Evolutionary conservation across 805 yeast species (phyloP).

Genomic region (Nakazawaea wyomingensis): DNA sequence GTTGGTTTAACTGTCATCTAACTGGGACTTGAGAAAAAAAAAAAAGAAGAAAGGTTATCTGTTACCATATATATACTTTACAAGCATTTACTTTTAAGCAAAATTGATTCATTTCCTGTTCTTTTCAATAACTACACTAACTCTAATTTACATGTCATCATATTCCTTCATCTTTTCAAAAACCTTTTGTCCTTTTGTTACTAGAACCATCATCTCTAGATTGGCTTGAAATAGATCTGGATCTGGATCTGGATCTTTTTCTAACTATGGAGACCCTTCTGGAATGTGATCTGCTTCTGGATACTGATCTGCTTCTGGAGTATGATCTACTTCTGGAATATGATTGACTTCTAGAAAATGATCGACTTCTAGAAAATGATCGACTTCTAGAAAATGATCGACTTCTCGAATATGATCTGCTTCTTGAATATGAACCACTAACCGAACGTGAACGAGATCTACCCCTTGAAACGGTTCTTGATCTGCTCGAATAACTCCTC

Average conservation of each 20-base stretch:
- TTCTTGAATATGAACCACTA: constrained; percentile 11
- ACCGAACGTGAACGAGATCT: constrained; percentile 13
- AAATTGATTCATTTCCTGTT: too few relatives aligned
- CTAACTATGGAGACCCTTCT: constrained; percentile 7
- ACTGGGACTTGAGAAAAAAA: too few relatives aligned
- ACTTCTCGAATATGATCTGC: constrained; percentile 18
- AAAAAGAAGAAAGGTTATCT: too few relatives aligned
- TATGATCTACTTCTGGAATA: constrained; percentile 8
- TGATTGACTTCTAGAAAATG: constrained; percentile 8
- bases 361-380: constrained; percentile 16
- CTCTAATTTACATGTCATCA: too few relatives aligned
- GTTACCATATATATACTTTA: too few relatives aligned
- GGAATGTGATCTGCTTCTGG: constrained; percentile 18
- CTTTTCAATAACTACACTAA: too few relatives aligned
- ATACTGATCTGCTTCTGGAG: constrained; percentile 16
- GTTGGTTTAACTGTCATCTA: too few relatives aligned
- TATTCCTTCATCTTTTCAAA: too few relatives aligned
- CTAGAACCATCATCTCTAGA: neutral
- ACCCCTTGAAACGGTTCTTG: constrained; percentile 2
- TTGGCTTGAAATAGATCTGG: neutral
- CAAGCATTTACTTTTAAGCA: too few relatives aligned
- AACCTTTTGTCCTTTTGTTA: too few relatives aligned
- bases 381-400: constrained; percentile 10
- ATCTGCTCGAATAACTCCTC: neutral
- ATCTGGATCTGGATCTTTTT: neutral